phyloP scores from a whole-genome alignment of 306 rosid species.

The Nissolia schottii region DNA sequence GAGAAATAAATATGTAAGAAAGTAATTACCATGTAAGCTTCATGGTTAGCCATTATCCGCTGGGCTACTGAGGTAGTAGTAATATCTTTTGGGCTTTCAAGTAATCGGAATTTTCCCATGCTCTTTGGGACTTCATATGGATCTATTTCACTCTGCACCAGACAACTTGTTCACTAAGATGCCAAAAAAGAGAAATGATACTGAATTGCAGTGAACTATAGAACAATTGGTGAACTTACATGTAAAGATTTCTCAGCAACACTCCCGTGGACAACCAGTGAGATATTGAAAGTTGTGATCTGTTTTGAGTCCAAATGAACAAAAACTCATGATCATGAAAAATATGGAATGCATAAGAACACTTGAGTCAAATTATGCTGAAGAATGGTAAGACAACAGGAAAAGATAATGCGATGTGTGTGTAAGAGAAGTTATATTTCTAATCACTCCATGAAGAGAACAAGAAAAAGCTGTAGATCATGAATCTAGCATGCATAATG shows the following conservation, averaged over 20 bases:
- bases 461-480: conserved; percentile 3
- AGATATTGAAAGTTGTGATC: conserved; percentile 92
- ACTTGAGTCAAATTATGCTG: not conserved
- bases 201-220: not conserved
- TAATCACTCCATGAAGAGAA: conserved; percentile 1
- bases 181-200: not conserved
- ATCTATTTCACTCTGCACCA: conserved; percentile 55
- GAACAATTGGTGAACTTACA: conserved; percentile 42
- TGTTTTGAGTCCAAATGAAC: conserved; percentile 36
- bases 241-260: conserved; percentile 58
- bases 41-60: conserved; percentile 93
- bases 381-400: not conserved
- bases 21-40: conserved; percentile 68
- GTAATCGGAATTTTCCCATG: conserved; percentile 77
- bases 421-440: not conserved
- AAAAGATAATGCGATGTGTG: not conserved
- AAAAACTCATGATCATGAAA: conserved; percentile 22
- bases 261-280: conserved; percentile 79
- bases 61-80: conserved; percentile 78
- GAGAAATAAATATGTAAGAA: not conserved
- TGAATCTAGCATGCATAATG: not conserved
- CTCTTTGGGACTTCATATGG: conserved; percentile 79
- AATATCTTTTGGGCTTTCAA: conserved; percentile 80
- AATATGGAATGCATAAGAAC: not conserved
- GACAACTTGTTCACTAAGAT: conserved; percentile 17